Evolutionary conservation across 352 stramenopile species (phyloP).

Genomic region (Phytophthora brassicae): DNA sequence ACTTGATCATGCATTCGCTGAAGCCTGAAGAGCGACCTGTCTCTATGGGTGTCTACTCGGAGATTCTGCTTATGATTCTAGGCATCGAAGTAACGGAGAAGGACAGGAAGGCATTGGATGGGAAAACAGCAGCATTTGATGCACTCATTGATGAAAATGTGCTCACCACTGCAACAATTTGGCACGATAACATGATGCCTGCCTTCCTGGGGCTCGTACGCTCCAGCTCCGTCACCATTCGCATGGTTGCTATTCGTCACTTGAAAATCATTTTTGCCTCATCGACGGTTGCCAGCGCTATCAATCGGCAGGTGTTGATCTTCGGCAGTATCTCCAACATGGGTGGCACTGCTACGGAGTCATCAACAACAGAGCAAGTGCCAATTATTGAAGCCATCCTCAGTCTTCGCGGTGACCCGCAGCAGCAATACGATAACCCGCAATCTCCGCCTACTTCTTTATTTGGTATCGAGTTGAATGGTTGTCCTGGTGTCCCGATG

Average conservation of each 20-base stretch:
- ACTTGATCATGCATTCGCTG: conserved; percentile 80
- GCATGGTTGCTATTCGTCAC: conserved; percentile 62
- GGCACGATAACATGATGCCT: conserved; percentile 71
- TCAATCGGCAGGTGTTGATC: conserved; percentile 79
- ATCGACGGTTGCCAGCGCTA: conserved; percentile 57
- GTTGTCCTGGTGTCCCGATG: conserved; percentile 55
- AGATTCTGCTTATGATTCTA: conserved; percentile 74
- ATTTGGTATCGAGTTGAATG: conserved; percentile 55
- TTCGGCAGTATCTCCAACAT: conserved; percentile 77
- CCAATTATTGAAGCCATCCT: conserved; percentile 80
- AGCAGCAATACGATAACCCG: conserved; percentile 30
- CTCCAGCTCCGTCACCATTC: conserved; percentile 56
- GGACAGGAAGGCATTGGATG: conserved; percentile 50
- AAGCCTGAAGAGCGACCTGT: conserved; percentile 67
- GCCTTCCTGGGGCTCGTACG: conserved; percentile 61
- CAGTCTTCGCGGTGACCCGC: conserved; percentile 57
- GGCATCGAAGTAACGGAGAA: conserved; percentile 70
- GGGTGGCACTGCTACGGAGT: conserved; percentile 64
- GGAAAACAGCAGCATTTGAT: conserved; percentile 50
- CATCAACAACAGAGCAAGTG: conserved; percentile 74
- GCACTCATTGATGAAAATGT: conserved; percentile 60
- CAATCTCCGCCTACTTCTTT: conserved; percentile 34
- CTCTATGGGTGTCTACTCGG: conserved; percentile 80
- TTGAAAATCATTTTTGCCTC: conserved; percentile 70
- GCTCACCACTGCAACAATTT: conserved; percentile 51